A percentile compares a stretch with the other conserved stretches of the same genome.
Evolutionary conservation across 176 grass and related monocot species (phyloP).

Genomic region (Musa schizocarpa): DNA sequence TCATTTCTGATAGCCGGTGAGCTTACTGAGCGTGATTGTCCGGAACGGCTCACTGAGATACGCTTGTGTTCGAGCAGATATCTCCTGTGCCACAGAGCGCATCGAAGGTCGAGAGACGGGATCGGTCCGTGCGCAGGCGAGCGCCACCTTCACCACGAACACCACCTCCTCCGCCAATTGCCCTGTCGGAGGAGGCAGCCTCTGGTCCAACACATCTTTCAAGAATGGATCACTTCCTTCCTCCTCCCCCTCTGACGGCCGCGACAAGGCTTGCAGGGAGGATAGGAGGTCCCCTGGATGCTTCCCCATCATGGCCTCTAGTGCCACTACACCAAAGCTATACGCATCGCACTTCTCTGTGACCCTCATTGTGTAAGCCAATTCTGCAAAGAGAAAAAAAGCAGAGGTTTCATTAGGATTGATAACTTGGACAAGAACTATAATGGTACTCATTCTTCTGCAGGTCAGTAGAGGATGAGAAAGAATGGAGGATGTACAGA

Average conservation of each 20-base stretch:
- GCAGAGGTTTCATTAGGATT: neutral
- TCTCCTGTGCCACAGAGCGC: slow-evolving; percentile 54
- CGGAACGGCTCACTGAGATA: slow-evolving; percentile 36
- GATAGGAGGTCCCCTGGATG: slow-evolving; percentile 12
- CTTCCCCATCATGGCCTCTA: neutral
- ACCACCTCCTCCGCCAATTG: slow-evolving; percentile 50
- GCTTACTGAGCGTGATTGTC: slow-evolving; percentile 34
- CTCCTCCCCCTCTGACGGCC: neutral
- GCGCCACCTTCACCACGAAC: slow-evolving; percentile 41
- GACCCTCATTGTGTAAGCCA: slow-evolving; percentile 7
- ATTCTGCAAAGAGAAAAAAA: neutral
- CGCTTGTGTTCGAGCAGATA: slow-evolving; percentile 49
- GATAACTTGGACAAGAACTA: too few species aligned
- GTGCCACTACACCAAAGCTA: slow-evolving; percentile 1
- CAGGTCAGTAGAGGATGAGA: too few species aligned
- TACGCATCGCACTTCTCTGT: slow-evolving; percentile 8
- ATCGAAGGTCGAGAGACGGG: slow-evolving; percentile 54
- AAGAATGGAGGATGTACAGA: too few species aligned
- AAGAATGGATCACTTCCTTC: neutral
- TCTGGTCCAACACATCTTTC: slow-evolving; percentile 12
- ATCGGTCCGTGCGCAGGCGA: slow-evolving; percentile 41
- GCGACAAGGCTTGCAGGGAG: neutral
- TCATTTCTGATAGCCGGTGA: slow-evolving; percentile 33
- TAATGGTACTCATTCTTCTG: too few species aligned
- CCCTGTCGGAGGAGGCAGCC: slow-evolving; percentile 25